Base-by-base conservation (phyloP, 2,329 filamentous ascomycete species). In the Fusarium azukiicola region DNA sequence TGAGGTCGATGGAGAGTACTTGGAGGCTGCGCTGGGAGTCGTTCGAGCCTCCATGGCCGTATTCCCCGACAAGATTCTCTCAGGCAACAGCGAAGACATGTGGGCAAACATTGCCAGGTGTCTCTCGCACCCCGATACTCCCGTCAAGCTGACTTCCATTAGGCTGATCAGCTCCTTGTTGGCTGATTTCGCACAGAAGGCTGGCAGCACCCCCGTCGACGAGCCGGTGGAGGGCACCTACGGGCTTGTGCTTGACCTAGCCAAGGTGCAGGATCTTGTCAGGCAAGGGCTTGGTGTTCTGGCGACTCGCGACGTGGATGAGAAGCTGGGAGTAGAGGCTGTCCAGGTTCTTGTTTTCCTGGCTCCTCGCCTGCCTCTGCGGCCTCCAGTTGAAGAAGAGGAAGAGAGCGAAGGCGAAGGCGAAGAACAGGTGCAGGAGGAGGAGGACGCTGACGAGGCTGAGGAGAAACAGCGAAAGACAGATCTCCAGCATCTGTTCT, bases 291-390 rank as follows among this genome's bases (percentile, higher is more conserved):
- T 92, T 12, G 86, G 88, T 63, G 90, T 92, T 23, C 84, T 98
- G 58, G 93, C 93, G 64, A 93, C 92, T 0, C 92, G 68, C 69
- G 92, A 94, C 36, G 87, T 97, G 12, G 94, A 95, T 21, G 95
- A 98, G 82, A 91, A 94, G 14, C 90, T 99, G n/a, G 96, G 96
- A 2, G 91, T 93, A 54, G 96, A 98, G 84, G 94, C 94, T 17
- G 93, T 96, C 7, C 95, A 96, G 79, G 96, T 98, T 78, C 90
- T 98, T 47, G 91, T 97, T 49, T 98, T 98, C 89, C 90, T 99
- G 0, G 96, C 94, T 54, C 93, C 89, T 32, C 90, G 90, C 73
- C 86, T 94, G 19, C 87, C 89, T 23, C 81, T 84, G 16, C 83
- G 85, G 36, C 79, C 83, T 4, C 73, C 77, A 74, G 91, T 86